Conservation (phyloP, 148 eudicot species). For the Limonium bicolor region DNA sequence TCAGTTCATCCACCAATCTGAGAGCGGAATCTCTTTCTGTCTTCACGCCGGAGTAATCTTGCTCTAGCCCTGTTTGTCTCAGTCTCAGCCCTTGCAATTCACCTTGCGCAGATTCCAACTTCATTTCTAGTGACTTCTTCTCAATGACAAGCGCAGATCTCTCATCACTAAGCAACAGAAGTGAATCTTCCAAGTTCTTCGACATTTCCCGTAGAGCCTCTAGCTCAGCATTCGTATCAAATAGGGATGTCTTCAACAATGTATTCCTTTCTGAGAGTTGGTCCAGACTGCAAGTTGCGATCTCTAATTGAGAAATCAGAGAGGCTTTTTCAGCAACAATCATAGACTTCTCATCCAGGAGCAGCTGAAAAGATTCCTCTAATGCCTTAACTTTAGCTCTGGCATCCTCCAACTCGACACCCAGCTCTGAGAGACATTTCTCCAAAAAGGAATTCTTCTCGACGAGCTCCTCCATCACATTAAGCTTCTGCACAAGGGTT, state of each 20-base stretch:
- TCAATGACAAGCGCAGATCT: constrained; percentile 41
- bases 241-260: constrained; percentile 55
- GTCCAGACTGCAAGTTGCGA: constrained; percentile 49
- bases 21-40: constrained; percentile 37
- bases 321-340: constrained; percentile 52
- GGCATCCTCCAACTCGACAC: constrained; percentile 52
- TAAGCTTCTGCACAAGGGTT: constrained; percentile 48
- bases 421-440: constrained; percentile 48
- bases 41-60: constrained; percentile 29
- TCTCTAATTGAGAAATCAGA: constrained; percentile 40
- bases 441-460: constrained; percentile 68
- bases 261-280: constrained; percentile 54
- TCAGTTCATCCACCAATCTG: constrained; percentile 34
- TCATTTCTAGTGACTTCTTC: constrained; percentile 29
- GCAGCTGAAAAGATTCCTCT: constrained; percentile 48
- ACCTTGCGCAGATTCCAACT: constrained; percentile 34
- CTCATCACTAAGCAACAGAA: constrained; percentile 45
- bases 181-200: constrained; percentile 54
- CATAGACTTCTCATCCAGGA: constrained; percentile 44
- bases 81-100: constrained; percentile 39
- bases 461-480: constrained; percentile 51
- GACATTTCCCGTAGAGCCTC: constrained; percentile 53
- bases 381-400: constrained; percentile 49
- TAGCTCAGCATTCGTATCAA: constrained; percentile 53
- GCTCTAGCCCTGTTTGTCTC: constrained; percentile 38